A percentile compares a stretch with the other conserved stretches of the same genome.
These are phyloP conservation scores for Gyromitra esculenta DNA, from an alignment of 2,329 filamentous ascomycete species.

Conservation along the genomic window DNA sequence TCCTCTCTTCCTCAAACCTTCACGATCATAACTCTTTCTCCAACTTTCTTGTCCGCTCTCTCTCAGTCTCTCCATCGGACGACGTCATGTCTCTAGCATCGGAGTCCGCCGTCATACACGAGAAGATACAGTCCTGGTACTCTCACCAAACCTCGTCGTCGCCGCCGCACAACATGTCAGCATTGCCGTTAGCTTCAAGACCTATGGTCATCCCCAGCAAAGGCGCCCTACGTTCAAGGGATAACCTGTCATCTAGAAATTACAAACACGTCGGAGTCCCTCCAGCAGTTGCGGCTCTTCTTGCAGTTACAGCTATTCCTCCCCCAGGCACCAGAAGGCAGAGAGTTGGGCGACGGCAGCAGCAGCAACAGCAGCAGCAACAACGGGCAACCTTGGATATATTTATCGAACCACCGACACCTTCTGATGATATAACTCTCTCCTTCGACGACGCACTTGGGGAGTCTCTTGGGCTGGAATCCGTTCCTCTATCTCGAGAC, in stretches of 20 bases:
- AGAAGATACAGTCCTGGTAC: slow-evolving; percentile 48
- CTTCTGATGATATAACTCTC: slow-evolving; percentile 52
- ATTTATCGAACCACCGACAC: slow-evolving; percentile 51
- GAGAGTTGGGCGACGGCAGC: slow-evolving; percentile 46
- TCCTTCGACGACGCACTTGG: slow-evolving; percentile 55
- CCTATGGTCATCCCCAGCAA: slow-evolving; percentile 54
- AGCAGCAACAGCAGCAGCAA: slow-evolving; percentile 34
- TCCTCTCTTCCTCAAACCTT: slow-evolving; percentile 47
- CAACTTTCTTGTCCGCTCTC: slow-evolving; percentile 31
- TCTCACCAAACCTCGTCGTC: slow-evolving; percentile 39
- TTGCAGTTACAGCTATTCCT: slow-evolving; percentile 57
- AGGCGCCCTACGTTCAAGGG: slow-evolving; percentile 24
- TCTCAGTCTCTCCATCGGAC: slow-evolving; percentile 29
- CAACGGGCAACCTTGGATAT: slow-evolving; percentile 50
- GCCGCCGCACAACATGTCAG: slow-evolving; percentile 41
- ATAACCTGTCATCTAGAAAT: slow-evolving; percentile 34
- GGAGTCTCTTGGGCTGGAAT: slow-evolving; percentile 45
- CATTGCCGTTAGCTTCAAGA: slow-evolving; percentile 30
- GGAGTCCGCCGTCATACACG: slow-evolving; percentile 32
- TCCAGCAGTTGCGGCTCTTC: slow-evolving; percentile 57
- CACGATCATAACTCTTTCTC: slow-evolving; percentile 43
- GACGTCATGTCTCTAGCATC: slow-evolving; percentile 33
- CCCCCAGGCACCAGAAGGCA: slow-evolving; percentile 49
- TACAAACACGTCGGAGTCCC: slow-evolving; percentile 50
- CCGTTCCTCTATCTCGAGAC: slow-evolving; percentile 51